Percentiles rank a stretch among this genome's conserved stretches.
Conservation (phyloP, 148 eudicot species). For the Persicaria maculosa region DNA sequence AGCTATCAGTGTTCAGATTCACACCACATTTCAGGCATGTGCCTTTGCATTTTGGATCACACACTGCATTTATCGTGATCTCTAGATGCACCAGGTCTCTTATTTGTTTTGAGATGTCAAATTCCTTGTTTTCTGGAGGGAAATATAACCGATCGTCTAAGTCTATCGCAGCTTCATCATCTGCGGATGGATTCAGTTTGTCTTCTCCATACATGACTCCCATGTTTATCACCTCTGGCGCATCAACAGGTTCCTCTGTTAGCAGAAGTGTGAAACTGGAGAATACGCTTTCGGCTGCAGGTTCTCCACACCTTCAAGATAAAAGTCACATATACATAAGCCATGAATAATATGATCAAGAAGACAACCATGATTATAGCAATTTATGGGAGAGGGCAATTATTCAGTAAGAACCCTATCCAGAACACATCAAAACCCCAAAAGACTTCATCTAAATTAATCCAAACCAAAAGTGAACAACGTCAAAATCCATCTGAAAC, state of each 20-base stretch:
- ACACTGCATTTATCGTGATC: conserved; percentile 58
- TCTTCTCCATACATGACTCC: conserved; percentile 57
- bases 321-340: not conserved
- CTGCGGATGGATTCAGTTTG: conserved; percentile 23
- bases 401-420: not conserved
- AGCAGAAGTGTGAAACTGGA: conserved; percentile 66
- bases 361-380: not conserved
- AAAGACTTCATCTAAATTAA: too few species aligned
- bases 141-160: conserved; percentile 75
- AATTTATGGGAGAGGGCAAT: not conserved
- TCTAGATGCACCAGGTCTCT: conserved; percentile 86
- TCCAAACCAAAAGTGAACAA: not conserved
- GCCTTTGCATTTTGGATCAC: conserved; percentile 76
- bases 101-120: conserved; percentile 83
- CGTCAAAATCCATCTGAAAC: not conserved
- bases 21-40: conserved; percentile 66
- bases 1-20: conserved; percentile 49
- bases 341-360: not conserved
- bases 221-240: conserved; percentile 51
- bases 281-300: conserved; percentile 59
- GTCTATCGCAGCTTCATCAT: conserved; percentile 49
- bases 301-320: conserved; percentile 64
- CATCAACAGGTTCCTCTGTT: conserved; percentile 69
- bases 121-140: conserved; percentile 48
- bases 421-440: too few species aligned